Evolutionary conservation across 148 eudicot genomes (phyloP).

Genomic region (Agrostemma githago): DNA sequence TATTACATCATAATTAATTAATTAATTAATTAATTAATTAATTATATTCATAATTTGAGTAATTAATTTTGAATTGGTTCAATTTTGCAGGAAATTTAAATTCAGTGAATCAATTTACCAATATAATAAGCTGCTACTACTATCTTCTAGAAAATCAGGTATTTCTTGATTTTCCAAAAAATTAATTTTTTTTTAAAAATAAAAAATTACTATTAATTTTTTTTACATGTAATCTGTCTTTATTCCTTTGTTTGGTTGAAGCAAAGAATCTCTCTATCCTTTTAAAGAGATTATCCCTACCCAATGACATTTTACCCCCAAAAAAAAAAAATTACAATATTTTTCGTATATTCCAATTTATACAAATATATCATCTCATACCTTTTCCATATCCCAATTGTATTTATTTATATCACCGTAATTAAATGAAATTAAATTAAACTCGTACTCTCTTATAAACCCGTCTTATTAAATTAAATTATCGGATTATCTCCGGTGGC

Average conservation of each 20-base stretch:
- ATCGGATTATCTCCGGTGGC: no score
- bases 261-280: not conserved
- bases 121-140: no score
- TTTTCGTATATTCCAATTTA: not conserved
- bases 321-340: not conserved
- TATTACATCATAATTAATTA: not conserved
- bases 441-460: not conserved
- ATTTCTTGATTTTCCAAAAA: not conserved
- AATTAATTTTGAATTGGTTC: no score
- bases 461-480: not conserved
- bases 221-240: not conserved
- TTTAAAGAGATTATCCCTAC: not conserved
- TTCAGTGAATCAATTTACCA: not conserved
- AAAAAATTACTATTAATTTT: no score
- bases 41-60: no score
- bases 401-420: no score
- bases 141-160: not conserved
- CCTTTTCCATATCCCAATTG: not conserved
- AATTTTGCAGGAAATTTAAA: not conserved
- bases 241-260: constrained; percentile 2
- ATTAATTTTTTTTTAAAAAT: not conserved
- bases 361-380: not conserved
- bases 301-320: not conserved
- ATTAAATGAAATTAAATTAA: no score
- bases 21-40: not conserved